Conservation (phyloP, 2,329 filamentous ascomycete genomes). For the Sclerotiophoma versabilis region DNA sequence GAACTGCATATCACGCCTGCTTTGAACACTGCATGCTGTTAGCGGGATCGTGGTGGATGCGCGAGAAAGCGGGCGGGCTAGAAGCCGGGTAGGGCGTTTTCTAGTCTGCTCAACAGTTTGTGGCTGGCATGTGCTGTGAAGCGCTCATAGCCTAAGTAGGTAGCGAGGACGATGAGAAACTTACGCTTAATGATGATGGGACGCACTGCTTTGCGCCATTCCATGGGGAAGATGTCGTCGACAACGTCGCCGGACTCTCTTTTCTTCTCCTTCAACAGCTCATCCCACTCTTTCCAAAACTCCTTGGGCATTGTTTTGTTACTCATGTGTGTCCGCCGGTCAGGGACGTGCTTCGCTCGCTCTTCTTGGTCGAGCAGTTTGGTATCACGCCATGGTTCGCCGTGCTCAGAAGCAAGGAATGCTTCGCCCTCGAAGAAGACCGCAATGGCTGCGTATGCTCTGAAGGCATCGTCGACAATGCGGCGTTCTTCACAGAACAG, state of each 20-base stretch:
- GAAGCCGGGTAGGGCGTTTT: not conserved
- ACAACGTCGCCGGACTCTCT: constrained; percentile 11
- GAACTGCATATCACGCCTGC: constrained; percentile 53
- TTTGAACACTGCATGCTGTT: constrained; percentile 50
- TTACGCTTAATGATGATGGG: constrained; percentile 53
- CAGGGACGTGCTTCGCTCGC: constrained; percentile 49
- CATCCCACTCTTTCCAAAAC: constrained; percentile 51
- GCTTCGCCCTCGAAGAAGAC: constrained; percentile 31
- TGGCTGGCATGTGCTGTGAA: not conserved
- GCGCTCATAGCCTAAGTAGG: not conserved
- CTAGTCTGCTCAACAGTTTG: constrained; percentile 4
- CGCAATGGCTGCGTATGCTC: constrained; percentile 30
- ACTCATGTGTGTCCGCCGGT: constrained; percentile 49
- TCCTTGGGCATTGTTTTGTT: constrained; percentile 47
- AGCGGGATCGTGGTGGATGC: not conserved
- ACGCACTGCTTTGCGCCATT: constrained; percentile 52
- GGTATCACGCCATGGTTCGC: constrained; percentile 46
- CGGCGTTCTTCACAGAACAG: constrained; percentile 29
- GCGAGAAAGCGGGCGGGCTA: not conserved
- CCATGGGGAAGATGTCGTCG: constrained; percentile 43
- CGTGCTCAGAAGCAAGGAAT: constrained; percentile 49
- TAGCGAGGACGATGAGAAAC: not conserved
- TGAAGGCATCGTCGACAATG: constrained; percentile 32
- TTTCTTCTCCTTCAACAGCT: constrained; percentile 26
- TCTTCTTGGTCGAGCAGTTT: constrained; percentile 51